Evolutionary conservation across 2,329 filamentous ascomycete genomes (phyloP).

Genomic region (Fusarium luffae): DNA sequence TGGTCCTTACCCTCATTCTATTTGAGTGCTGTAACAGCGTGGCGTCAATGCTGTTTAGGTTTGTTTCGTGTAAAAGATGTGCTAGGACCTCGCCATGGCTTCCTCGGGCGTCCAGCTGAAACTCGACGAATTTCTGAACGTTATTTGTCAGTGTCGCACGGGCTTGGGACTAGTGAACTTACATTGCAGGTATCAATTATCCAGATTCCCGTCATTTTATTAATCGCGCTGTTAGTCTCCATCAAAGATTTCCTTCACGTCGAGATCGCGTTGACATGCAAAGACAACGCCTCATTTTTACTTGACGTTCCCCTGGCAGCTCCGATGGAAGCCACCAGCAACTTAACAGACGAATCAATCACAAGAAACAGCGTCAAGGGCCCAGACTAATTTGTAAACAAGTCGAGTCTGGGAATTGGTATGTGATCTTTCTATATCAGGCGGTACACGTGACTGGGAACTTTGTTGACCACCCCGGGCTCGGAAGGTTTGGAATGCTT

Average conservation of each 20-base stretch:
- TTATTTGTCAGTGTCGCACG: not conserved
- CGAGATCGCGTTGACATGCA: not conserved
- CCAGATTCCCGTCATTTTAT: rapidly evolving
- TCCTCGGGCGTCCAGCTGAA: not conserved
- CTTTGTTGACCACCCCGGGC: not conserved
- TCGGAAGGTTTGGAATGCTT: not conserved
- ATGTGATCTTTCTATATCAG: not conserved
- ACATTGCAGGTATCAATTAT: not conserved
- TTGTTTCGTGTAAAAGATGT: not conserved
- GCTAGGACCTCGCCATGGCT: not conserved
- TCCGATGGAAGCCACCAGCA: not conserved
- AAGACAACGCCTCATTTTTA: not conserved
- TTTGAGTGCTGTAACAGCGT: not conserved
- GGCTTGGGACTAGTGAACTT: not conserved
- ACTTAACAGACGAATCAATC: not conserved
- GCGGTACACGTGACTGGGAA: not conserved
- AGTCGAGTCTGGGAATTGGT: not conserved
- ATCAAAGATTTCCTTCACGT: not conserved
- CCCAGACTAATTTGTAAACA: not conserved
- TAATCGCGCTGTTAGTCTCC: rapidly evolving
- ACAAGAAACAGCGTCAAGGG: not conserved
- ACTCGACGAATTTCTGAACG: not conserved
- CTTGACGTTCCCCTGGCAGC: too few species aligned
- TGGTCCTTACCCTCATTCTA: not conserved
- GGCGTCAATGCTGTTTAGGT: not conserved